A percentile compares a stretch with the other conserved stretches of the same genome.
These are phyloP conservation scores for Ananas comosus DNA, from an alignment of 176 grass and related monocot genomes.

Conservation along the genomic window DNA sequence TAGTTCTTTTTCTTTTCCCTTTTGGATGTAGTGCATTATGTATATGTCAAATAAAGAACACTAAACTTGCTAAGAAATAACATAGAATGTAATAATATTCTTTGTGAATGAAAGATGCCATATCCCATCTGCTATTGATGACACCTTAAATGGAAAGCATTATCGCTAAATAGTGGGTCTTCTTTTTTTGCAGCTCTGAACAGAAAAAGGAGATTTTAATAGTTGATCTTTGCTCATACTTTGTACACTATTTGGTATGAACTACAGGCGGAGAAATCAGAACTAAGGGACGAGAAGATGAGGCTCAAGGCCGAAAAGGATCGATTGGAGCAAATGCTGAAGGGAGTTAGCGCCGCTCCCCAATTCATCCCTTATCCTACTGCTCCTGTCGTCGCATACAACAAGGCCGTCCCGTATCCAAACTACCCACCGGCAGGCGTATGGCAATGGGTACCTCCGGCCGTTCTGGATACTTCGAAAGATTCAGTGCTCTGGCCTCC, in stretches of 20 bases:
- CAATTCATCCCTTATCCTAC: constrained; percentile 48
- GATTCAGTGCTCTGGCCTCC: constrained; percentile 81
- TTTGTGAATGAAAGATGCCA: neutral
- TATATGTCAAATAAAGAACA: too few species aligned
- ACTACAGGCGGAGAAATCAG: constrained; percentile 66
- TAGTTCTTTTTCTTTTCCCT: too few species aligned
- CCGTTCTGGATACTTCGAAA: constrained; percentile 84
- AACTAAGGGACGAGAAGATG: constrained; percentile 80
- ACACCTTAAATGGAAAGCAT: too few species aligned
- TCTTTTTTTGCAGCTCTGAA: too few species aligned
- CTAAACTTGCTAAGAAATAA: too few species aligned
- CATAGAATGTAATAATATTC: neutral
- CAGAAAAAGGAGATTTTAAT: neutral
- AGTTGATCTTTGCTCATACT: neutral
- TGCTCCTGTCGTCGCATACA: constrained; percentile 15
- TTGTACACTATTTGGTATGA: neutral
- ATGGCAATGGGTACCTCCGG: constrained; percentile 93
- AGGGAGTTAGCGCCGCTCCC: constrained; percentile 25
- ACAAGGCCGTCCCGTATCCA: constrained; percentile 14
- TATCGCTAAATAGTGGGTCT: too few species aligned
- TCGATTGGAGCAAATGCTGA: constrained; percentile 74
- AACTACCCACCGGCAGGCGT: constrained; percentile 63
- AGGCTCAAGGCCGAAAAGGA: constrained; percentile 79
- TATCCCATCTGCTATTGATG: neutral
- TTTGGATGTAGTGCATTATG: too few species aligned